Conservation (phyloP, 805 yeast species). For the Groenewaldozyma salmanticensis region DNA sequence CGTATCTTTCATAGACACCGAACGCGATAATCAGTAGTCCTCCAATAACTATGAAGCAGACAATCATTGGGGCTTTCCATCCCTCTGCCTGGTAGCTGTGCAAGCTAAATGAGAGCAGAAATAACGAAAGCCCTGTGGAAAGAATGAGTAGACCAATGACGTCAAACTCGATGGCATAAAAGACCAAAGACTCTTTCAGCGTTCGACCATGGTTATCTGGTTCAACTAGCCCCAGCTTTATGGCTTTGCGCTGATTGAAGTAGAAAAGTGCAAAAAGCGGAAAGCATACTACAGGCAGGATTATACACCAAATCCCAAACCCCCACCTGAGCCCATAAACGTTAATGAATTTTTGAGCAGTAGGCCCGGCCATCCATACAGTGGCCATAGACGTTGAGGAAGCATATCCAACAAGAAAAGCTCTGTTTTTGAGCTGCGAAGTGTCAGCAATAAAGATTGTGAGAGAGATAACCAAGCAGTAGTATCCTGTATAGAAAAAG, state of each 20-base stretch:
- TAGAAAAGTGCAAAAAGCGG: slow-evolving; percentile 26
- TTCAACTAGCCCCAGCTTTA: slow-evolving; percentile 19
- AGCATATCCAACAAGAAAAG: slow-evolving; percentile 25
- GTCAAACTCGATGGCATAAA: slow-evolving; percentile 29
- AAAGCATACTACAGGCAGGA: slow-evolving; percentile 30
- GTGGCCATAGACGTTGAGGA: slow-evolving; percentile 26
- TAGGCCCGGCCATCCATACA: slow-evolving; percentile 25
- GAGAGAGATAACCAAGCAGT: too few relatives aligned
- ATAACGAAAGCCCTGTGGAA: slow-evolving; percentile 21
- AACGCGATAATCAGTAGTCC: slow-evolving; percentile 39
- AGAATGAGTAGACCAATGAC: slow-evolving; percentile 28
- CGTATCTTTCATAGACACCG: slow-evolving; percentile 42
- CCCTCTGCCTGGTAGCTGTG: slow-evolving; percentile 24
- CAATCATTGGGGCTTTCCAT: slow-evolving; percentile 27
- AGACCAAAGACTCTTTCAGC: slow-evolving; percentile 12
- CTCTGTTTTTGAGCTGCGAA: slow-evolving; percentile 40
- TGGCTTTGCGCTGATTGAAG: slow-evolving; percentile 23
- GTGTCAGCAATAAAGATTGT: slow-evolving; percentile 50
- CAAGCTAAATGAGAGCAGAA: slow-evolving; percentile 32
- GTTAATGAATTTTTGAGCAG: slow-evolving; percentile 21
- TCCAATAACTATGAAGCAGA: slow-evolving; percentile 36
- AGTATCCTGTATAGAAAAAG: slow-evolving; percentile 39
- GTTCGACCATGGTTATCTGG: slow-evolving; percentile 15
- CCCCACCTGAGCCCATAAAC: slow-evolving; percentile 33
- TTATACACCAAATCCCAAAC: slow-evolving; percentile 38